These are phyloP conservation scores for Cucurbita moschata DNA, from an alignment of 306 rosid genomes.

Conservation along the genomic window DNA sequence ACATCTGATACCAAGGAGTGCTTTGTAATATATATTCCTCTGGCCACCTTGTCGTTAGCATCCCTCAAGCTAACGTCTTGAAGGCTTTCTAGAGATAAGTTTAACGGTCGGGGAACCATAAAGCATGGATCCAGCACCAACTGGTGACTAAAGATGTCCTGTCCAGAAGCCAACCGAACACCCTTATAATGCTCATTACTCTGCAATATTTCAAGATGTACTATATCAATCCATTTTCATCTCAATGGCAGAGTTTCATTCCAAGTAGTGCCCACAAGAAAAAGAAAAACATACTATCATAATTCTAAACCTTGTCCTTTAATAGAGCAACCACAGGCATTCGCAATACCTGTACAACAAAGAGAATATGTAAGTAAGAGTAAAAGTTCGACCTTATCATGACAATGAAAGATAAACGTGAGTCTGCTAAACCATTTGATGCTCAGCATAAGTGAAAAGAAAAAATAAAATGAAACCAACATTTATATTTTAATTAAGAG, in stretches of 20 bases:
- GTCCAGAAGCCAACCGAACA: constrained; percentile 80
- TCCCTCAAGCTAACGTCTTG: constrained; percentile 31
- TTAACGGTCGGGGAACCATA: constrained; percentile 18
- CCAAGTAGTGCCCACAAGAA: neutral
- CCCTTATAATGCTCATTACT: constrained; percentile 54
- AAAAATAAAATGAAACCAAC: neutral
- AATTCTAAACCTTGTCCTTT: constrained; percentile 47
- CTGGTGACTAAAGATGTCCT: constrained; percentile 53
- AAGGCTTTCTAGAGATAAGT: constrained; percentile 23
- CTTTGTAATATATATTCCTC: constrained; percentile 78
- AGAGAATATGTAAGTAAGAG: neutral
- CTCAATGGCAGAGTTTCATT: constrained; percentile 7
- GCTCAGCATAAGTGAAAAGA: neutral
- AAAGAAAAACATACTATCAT: constrained; percentile 6
- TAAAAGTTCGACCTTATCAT: neutral
- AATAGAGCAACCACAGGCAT: constrained; percentile 73
- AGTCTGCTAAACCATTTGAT: neutral
- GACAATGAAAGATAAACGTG: neutral
- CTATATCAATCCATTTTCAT: constrained; percentile 9
- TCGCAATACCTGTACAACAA: constrained; percentile 57
- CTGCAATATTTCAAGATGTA: constrained; percentile 33
- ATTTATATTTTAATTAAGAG: neutral
- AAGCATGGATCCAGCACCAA: constrained; percentile 71
- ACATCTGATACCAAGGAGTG: constrained; percentile 50
- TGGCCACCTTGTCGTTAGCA: constrained; percentile 47